Conservation (phyloP, 371 early-diverging fungal genomes). For the Gilbertella persicaria region DNA sequence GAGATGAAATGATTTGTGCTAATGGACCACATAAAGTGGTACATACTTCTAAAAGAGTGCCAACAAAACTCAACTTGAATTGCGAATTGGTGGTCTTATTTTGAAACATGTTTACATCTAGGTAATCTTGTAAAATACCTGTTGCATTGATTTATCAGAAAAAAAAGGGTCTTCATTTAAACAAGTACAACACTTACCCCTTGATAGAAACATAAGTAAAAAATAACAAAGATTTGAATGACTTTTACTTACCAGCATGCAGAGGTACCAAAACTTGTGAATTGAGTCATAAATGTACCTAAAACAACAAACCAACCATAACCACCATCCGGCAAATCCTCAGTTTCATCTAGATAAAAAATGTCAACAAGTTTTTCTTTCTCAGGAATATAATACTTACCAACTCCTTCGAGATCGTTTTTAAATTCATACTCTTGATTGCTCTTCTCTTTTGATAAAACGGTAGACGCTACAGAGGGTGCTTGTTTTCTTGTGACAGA, state of each 20-base stretch:
- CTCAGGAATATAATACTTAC: no score
- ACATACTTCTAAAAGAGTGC: constrained; percentile 25
- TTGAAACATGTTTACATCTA: constrained; percentile 1
- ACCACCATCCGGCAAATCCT: no score
- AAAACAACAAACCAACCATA: constrained; percentile 61
- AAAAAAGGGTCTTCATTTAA: no score
- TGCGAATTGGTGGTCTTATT: neutral
- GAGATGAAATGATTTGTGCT: constrained; percentile 27
- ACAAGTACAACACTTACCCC: no score
- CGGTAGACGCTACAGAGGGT: no score
- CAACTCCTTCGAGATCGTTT: no score
- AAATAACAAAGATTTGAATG: neutral
- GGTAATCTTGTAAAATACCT: constrained; percentile 26
- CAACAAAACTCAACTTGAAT: constrained; percentile 32
- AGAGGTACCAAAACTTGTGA: constrained; percentile 52
- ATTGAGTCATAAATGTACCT: constrained; percentile 53
- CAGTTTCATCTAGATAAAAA: no score
- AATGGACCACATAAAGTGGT: constrained; percentile 22
- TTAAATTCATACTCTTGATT: no score
- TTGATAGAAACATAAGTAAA: neutral
- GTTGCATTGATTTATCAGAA: constrained; percentile 9
- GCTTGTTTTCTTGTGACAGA: no score
- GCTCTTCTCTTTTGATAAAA: no score
- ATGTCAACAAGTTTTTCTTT: no score
- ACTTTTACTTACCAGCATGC: constrained; percentile 23